Conservation (phyloP, 2,329 filamentous ascomycete genomes). For the Aspergillus viridinutans region DNA sequence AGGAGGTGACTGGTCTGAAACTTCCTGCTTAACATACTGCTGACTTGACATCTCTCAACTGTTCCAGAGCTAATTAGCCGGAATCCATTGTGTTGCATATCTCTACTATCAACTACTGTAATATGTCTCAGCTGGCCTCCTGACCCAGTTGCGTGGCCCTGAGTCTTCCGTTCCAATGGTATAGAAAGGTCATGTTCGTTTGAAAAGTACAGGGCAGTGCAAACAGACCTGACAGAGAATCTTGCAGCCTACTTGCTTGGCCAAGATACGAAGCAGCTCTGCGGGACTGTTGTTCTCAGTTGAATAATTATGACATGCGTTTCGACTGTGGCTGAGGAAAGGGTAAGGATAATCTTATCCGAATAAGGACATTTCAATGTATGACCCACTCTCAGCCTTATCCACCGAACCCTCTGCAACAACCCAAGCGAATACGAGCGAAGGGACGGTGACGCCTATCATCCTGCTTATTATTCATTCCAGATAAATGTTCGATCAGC, state of each 20-base stretch:
- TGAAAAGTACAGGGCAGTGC: neutral
- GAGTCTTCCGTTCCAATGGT: no score
- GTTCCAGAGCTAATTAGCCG: no score
- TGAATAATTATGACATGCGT: no score
- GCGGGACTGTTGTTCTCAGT: no score
- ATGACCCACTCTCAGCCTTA: neutral
- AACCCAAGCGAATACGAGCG: neutral
- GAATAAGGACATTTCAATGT: neutral
- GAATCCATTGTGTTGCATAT: no score
- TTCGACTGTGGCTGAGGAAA: neutral
- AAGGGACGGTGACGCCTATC: neutral
- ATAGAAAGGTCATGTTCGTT: neutral
- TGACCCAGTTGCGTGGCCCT: no score
- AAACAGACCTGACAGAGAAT: neutral
- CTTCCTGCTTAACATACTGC: constrained; percentile 2
- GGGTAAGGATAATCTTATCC: neutral
- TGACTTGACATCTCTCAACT: neutral
- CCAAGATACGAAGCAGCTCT: no score
- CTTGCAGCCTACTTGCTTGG: neutral
- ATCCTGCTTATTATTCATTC: neutral
- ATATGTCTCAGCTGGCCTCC: no score
- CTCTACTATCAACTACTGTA: no score
- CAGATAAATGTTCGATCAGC: neutral
- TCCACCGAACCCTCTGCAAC: neutral
- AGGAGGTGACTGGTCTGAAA: constrained; percentile 15